phyloP scores from a whole-genome alignment of 2,329 filamentous ascomycete genomes.

The Gremmenia infestans region DNA sequence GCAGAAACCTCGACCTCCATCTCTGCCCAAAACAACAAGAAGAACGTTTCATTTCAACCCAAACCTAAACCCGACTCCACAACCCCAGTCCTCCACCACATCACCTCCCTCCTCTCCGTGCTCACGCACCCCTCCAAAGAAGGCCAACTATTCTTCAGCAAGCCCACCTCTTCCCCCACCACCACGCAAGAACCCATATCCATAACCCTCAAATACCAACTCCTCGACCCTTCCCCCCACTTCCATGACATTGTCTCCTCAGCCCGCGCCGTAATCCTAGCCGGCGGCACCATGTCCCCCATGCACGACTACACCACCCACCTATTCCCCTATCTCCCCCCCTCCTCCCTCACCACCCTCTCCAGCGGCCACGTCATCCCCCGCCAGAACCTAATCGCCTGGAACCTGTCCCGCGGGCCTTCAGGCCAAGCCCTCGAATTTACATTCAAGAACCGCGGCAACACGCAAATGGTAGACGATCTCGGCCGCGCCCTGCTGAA shows the following conservation, averaged over 20 bases:
- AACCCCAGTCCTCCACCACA: conserved; percentile 40
- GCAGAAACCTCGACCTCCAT: conserved; percentile 16
- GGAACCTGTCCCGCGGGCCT: conserved; percentile 54
- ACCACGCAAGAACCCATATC: conserved; percentile 32
- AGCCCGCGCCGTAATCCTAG: conserved; percentile 81
- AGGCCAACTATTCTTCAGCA: conserved; percentile 61
- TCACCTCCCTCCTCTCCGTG: conserved; percentile 67
- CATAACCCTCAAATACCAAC: conserved; percentile 71
- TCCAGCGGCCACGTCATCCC: conserved; percentile 96
- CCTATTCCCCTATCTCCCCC: conserved; percentile 70
- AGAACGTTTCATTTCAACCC: conserved; percentile 7
- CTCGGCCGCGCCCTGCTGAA: conserved; percentile 70
- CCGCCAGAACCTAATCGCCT: conserved; percentile 70
- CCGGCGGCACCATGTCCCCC: conserved; percentile 96
- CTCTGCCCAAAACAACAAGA: conserved; percentile 12
- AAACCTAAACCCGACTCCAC: conserved; percentile 10
- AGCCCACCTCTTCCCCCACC: conserved; percentile 25
- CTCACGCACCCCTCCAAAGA: conserved; percentile 80
- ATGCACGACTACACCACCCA: conserved; percentile 87
- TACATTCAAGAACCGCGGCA: conserved; percentile 70
- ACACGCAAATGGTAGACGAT: conserved; percentile 59
- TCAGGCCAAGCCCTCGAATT: conserved; percentile 67
- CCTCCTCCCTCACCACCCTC: conserved; percentile 65
- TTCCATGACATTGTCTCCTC: conserved; percentile 84
- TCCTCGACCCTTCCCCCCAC: conserved; percentile 86